These are phyloP conservation scores for Xerocomellus intermedius DNA, from an alignment of 768 basidiomycete species.

Conservation along the genomic window DNA sequence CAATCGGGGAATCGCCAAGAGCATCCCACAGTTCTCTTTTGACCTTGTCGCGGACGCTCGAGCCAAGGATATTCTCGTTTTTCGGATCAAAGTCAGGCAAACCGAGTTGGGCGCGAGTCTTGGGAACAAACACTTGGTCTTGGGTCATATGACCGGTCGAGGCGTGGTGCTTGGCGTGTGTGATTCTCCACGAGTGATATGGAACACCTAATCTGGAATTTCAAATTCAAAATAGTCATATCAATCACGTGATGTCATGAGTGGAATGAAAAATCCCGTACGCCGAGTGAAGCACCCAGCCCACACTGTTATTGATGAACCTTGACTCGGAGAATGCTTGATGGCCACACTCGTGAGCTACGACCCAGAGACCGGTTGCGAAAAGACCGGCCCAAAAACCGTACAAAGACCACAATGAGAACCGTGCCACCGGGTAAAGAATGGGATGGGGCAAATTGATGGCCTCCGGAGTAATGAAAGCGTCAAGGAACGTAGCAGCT, in stretches of 20 bases:
- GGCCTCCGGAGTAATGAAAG: conserved; percentile 54
- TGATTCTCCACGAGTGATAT: conserved; percentile 95
- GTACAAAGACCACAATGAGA: conserved; percentile 79
- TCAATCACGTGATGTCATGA: conserved; percentile 24
- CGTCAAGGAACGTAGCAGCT: conserved; percentile 60
- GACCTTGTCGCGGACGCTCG: conserved; percentile 63
- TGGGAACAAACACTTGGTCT: conserved; percentile 94
- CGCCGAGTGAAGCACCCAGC: conserved; percentile 91
- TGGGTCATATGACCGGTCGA: conserved; percentile 90
- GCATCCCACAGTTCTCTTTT: conserved; percentile 80
- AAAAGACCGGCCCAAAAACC: conserved; percentile 82
- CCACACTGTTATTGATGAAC: conserved; percentile 86
- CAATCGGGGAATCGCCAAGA: conserved; percentile 87
- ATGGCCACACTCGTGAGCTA: conserved; percentile 95
- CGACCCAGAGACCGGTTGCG: conserved; percentile 90
- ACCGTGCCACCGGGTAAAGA: conserved; percentile 59
- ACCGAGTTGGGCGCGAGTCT: conserved; percentile 74
- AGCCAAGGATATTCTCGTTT: conserved; percentile 63
- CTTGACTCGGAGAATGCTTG: conserved; percentile 95
- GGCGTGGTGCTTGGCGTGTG: conserved; percentile 94
- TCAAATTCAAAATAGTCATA: conserved; percentile 3
- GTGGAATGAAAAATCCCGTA: conserved; percentile 36
- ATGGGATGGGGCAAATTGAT: conserved; percentile 57
- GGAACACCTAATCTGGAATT: conserved; percentile 80
- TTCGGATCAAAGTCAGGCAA: conserved; percentile 64